A percentile compares a stretch with the other conserved stretches of the same genome.
These are phyloP conservation scores for Aspergillus affinis DNA, from an alignment of 495 filamentous ascomycete genomes.

Conservation along the genomic window DNA sequence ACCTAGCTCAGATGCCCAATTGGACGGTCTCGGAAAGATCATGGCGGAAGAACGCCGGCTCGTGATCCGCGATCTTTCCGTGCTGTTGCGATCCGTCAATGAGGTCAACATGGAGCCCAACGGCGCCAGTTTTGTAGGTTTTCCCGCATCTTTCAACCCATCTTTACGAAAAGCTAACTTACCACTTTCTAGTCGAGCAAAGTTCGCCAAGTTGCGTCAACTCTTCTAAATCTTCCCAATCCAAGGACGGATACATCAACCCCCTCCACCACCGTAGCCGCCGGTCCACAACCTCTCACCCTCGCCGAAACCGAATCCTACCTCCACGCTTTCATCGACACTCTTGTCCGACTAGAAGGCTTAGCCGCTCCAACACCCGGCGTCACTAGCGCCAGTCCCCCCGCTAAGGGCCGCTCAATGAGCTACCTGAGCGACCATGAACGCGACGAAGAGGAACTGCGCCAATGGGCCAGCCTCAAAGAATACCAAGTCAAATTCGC, in stretches of 20 bases:
- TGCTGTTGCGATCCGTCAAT: slow-evolving; percentile 66
- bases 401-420: slow-evolving; percentile 35
- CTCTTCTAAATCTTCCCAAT: slow-evolving; percentile 62
- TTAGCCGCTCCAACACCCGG: slow-evolving; percentile 16
- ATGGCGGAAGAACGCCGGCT: slow-evolving; percentile 70
- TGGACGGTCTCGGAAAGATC: slow-evolving; percentile 47
- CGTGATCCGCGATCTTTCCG: slow-evolving; percentile 72
- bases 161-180: slow-evolving; percentile 6
- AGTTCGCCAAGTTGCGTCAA: slow-evolving; percentile 74
- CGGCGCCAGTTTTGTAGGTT: slow-evolving; percentile 63
- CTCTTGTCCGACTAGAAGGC: slow-evolving; percentile 67
- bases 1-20: slow-evolving; percentile 34
- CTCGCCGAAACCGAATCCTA: slow-evolving; percentile 58
- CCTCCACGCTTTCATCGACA: slow-evolving; percentile 64
- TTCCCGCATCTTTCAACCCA: background rate
- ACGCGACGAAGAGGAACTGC: slow-evolving; percentile 71
- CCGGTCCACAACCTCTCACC: slow-evolving; percentile 36
- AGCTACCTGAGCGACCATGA: slow-evolving; percentile 48
- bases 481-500: slow-evolving; percentile 71
- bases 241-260: slow-evolving; percentile 42
- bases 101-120: slow-evolving; percentile 84
- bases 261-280: slow-evolving; percentile 13
- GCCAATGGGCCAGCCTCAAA: slow-evolving; percentile 71
- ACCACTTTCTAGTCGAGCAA: slow-evolving; percentile 52
- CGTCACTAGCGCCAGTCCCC: slow-evolving; percentile 22